A percentile compares a stretch with the other conserved stretches of the same genome.
Conservation (phyloP, 257 asterid genomes). For the Forsythia viridissima region DNA sequence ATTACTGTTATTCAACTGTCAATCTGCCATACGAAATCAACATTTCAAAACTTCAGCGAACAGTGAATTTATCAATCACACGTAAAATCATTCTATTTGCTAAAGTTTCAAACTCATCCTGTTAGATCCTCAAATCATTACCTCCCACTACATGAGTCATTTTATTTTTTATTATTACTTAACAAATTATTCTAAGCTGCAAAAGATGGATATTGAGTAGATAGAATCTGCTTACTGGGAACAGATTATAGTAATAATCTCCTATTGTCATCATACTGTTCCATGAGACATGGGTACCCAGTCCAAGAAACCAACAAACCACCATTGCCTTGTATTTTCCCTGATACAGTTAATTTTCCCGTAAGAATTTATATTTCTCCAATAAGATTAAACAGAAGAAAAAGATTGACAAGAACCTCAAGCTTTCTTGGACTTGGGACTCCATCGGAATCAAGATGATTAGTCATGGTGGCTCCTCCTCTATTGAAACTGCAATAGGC, state of each 20-base stretch:
- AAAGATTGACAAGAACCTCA: constrained; percentile 51
- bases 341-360: constrained; percentile 32
- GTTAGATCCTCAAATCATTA: too few relatives aligned
- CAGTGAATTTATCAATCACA: not conserved
- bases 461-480: constrained; percentile 28
- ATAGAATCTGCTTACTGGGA: constrained; percentile 51
- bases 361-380: not conserved
- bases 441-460: constrained; percentile 15
- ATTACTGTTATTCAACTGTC: too few relatives aligned
- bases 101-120: not conserved
- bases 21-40: too few relatives aligned
- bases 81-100: not conserved
- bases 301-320: constrained; percentile 78
- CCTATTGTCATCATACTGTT: constrained; percentile 76
- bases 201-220: not conserved
- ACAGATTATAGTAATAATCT: constrained; percentile 72
- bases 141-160: too few relatives aligned
- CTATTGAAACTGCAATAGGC: not conserved
- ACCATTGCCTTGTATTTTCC: constrained; percentile 56
- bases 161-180: not conserved
- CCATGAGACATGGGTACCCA: constrained; percentile 91
- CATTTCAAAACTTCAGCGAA: not conserved
- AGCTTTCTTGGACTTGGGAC: constrained; percentile 54
- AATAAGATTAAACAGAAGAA: not conserved
- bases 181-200: not conserved